These are phyloP conservation scores for Camelina laxa DNA, from an alignment of 345 rosid genomes.

Conservation along the genomic window DNA sequence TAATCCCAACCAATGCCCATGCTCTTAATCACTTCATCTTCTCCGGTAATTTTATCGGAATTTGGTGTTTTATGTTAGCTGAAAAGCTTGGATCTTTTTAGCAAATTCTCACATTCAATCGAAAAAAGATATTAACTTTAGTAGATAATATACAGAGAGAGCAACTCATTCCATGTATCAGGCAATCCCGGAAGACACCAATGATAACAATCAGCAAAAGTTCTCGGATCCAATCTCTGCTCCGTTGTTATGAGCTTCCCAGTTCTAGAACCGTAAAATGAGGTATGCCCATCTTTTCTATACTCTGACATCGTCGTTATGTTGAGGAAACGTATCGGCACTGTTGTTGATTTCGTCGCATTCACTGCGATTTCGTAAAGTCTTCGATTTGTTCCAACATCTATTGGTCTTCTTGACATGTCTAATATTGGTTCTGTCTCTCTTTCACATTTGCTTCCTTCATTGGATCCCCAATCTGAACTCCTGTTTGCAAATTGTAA, in stretches of 20 bases:
- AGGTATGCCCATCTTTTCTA: slow-evolving; percentile 85
- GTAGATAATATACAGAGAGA: slow-evolving; percentile 62
- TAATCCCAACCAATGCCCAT: too few relatives aligned
- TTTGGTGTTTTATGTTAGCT: neutral
- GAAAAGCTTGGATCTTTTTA: too few relatives aligned
- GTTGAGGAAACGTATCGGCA: slow-evolving; percentile 58
- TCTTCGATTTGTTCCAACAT: slow-evolving; percentile 67
- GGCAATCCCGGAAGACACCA: slow-evolving; percentile 99
- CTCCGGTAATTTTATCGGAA: neutral
- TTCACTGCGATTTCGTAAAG: slow-evolving; percentile 54
- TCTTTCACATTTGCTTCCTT: slow-evolving; percentile 60
- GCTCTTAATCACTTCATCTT: too few relatives aligned
- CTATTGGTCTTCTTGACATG: slow-evolving; percentile 38
- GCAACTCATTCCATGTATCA: slow-evolving; percentile 88
- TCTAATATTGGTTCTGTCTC: slow-evolving; percentile 65
- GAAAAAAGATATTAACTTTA: slow-evolving; percentile 28
- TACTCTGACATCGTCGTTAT: slow-evolving; percentile 75
- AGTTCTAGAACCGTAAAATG: slow-evolving; percentile 48
- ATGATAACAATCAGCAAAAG: slow-evolving; percentile 78
- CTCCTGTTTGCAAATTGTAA: slow-evolving; percentile 51
- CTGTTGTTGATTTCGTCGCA: slow-evolving; percentile 51
- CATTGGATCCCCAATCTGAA: slow-evolving; percentile 63
- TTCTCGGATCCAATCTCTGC: slow-evolving; percentile 62
- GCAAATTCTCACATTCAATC: neutral
- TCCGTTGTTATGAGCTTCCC: slow-evolving; percentile 58